A percentile compares a stretch with the other conserved stretches of the same genome.
phyloP scores from a whole-genome alignment of 2,329 filamentous ascomycete genomes.

The Ascochyta pisi region DNA sequence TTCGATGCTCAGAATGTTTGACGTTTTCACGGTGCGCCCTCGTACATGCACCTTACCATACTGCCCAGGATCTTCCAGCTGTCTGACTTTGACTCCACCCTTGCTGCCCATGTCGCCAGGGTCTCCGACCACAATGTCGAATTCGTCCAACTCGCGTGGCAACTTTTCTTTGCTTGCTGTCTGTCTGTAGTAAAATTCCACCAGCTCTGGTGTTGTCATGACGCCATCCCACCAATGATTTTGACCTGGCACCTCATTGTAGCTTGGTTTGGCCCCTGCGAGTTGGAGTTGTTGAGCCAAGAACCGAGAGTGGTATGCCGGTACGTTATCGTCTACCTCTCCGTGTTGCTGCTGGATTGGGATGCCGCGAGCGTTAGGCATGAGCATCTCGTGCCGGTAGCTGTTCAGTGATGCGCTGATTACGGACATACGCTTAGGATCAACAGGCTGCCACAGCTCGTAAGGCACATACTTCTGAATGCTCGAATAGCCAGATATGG shows the following conservation, averaged over 20 bases:
- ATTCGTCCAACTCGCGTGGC: slow-evolving; percentile 43
- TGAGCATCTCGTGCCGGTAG: slow-evolving; percentile 63
- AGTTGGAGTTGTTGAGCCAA: slow-evolving; percentile 59
- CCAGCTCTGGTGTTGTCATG: slow-evolving; percentile 59
- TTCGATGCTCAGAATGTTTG: slow-evolving; percentile 42
- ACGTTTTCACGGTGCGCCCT: slow-evolving; percentile 39
- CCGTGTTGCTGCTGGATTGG: slow-evolving; percentile 65
- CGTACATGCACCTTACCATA: slow-evolving; percentile 58
- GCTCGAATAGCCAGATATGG: slow-evolving; percentile 65
- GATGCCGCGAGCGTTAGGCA: slow-evolving; percentile 59
- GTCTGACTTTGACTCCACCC: slow-evolving; percentile 58
- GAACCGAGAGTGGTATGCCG: slow-evolving; percentile 63
- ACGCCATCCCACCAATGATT: slow-evolving; percentile 64
- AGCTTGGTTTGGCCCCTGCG: slow-evolving; percentile 52
- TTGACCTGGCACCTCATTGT: slow-evolving; percentile 58
- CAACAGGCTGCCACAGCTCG: slow-evolving; percentile 61
- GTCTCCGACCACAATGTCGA: slow-evolving; percentile 59
- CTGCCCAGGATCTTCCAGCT: slow-evolving; percentile 58
- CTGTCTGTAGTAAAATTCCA: slow-evolving; percentile 57
- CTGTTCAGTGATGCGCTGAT: slow-evolving; percentile 58
- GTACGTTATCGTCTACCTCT: slow-evolving; percentile 64
- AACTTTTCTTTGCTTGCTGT: slow-evolving; percentile 22
- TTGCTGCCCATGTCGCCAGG: slow-evolving; percentile 61
- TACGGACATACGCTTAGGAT: slow-evolving; percentile 58
- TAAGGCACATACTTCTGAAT: slow-evolving; percentile 67